Base-by-base conservation (phyloP, 306 rosid species). In the Castanospermum australe region DNA sequence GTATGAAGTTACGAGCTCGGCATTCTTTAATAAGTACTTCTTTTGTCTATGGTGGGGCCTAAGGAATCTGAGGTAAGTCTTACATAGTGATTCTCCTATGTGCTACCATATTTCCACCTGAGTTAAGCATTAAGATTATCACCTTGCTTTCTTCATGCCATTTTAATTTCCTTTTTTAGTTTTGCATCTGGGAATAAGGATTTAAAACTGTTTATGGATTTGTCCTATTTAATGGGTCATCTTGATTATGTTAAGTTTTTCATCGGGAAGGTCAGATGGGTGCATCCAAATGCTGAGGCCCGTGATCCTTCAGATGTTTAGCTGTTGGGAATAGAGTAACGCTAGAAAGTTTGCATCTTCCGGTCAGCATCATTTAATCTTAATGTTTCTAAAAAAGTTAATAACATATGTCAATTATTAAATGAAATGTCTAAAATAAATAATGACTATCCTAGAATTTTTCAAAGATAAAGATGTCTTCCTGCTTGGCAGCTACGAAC, bases 11-110 rank as follows among this genome's bases (percentile, higher is more conserved):
- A 90, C 94, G 59, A 85, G 88, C 67, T 88, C 94, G 0, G 36
- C 89, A n/a, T 95, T 95, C 87, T 80, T 93, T 64, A 88, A 93
- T 85, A 91, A 89, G 75, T 95, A 88, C 86, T 90, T 91, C 65
- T 95, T 17, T 76, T 93, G 89, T 54, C 89, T 86, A 0, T 86
- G 89, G 89, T 86, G 89, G 89, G 89, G 89, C 35, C 73, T 86
- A 62, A 87, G 90, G 71, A 95, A 93, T 85, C 81, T 95, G 48
- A 95, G 99, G 99, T 88, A 79, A 65, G 63, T 73, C 30, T 56
- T 67, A 75, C 36, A 45, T 8, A 45, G 3, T 14, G 3, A 11
- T 73, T 73, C 42, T 80, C 20, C 61, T 20, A 8, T 73, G 51
- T 51, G 70, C 51, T 57, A 60, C 36, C 32, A 59, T 41, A 13